Percentiles rank a stretch among this genome's conserved stretches.
Conservation (phyloP, 805 yeast species). For the Nakazawaea ernobii region DNA sequence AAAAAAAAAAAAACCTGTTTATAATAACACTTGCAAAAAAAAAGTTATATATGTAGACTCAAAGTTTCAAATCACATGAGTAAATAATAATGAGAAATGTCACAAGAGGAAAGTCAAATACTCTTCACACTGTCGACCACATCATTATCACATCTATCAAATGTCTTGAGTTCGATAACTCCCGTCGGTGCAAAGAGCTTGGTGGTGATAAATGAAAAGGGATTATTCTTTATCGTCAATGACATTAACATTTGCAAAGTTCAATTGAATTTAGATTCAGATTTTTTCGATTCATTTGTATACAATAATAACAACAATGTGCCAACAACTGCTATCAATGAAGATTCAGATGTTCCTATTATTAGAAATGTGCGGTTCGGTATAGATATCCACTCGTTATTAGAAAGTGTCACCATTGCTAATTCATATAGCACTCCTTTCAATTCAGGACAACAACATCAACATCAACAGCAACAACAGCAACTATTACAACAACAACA, state of each 20-base stretch:
- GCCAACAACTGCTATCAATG: constrained; percentile 11
- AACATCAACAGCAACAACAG: constrained; percentile 10
- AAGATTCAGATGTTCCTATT: constrained; percentile 14
- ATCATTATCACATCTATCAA: constrained; percentile 38
- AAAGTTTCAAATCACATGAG: too few species aligned
- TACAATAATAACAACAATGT: constrained; percentile 15
- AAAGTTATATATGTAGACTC: too few species aligned
- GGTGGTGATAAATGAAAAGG: constrained; percentile 38
- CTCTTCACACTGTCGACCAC: constrained; percentile 36
- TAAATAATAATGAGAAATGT: neutral
- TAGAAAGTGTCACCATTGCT: constrained; percentile 45
- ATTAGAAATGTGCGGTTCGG: constrained; percentile 24
- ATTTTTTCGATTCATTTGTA: constrained; percentile 28
- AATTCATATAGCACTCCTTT: constrained; percentile 17
- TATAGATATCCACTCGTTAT: constrained; percentile 39
- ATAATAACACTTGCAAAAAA: neutral
- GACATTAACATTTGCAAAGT: constrained; percentile 36
- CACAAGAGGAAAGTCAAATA: constrained; percentile 3
- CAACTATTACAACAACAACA: constrained; percentile 9
- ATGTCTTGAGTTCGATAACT: constrained; percentile 36
- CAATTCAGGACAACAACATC: constrained; percentile 17
- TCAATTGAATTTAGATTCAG: constrained; percentile 30
- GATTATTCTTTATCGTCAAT: constrained; percentile 44
- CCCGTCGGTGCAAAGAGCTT: constrained; percentile 29
- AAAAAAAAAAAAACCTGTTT: neutral